A percentile compares a stretch with the other conserved stretches of the same genome.
Conservation (phyloP, 2,329 filamentous ascomycete species). For the Fusarium mexicanum region DNA sequence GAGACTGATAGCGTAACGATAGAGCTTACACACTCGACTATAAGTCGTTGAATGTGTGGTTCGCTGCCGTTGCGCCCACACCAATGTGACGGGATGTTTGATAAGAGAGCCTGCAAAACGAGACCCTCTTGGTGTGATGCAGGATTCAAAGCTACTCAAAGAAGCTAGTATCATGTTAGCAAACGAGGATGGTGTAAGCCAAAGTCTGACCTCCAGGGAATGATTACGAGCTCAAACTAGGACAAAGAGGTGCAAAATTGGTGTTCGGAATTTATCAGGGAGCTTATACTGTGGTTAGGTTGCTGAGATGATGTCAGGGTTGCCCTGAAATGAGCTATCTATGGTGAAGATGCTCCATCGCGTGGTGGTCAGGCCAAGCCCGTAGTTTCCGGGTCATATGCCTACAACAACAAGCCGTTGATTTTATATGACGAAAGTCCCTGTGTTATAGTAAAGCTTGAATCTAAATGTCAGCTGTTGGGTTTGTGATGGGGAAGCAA, state of each 20-base stretch:
- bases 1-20: not conserved
- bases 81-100: not conserved
- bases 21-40: not conserved
- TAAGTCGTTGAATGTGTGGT: not conserved
- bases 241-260: not conserved
- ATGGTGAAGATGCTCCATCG: slow-evolving; percentile 3
- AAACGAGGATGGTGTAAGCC: slow-evolving; percentile 22
- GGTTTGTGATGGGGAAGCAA: not conserved
- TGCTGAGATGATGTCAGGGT: slow-evolving; percentile 3
- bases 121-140: not conserved
- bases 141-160: slow-evolving; percentile 10
- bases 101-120: not conserved
- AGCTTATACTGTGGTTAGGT: not conserved
- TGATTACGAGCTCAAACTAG: not conserved
- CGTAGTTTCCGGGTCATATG: not conserved
- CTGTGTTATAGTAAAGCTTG: not conserved
- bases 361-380: slow-evolving; percentile 1
- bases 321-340: not conserved
- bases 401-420: not conserved
- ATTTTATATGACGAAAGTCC: not conserved
- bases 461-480: not conserved
- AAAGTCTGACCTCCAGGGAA: slow-evolving; percentile 14
- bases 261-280: not conserved
- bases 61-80: not conserved
- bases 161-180: slow-evolving; percentile 10